Conservation (phyloP, 140 eudicot species). For the Bidens hawaiensis region DNA sequence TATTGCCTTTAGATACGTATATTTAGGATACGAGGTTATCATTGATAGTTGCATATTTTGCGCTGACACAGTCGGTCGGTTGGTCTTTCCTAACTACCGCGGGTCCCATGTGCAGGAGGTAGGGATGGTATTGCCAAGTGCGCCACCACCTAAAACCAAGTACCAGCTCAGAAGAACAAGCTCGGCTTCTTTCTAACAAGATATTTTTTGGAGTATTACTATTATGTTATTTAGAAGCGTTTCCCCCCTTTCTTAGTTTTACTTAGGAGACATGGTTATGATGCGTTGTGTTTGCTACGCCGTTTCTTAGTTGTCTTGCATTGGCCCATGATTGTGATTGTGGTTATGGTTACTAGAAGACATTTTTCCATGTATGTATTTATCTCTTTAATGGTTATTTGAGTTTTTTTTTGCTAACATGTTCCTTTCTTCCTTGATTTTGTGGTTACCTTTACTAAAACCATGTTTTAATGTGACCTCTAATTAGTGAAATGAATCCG, state of each 20-base stretch:
- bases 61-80: background rate
- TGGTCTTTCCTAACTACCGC: constrained; percentile 1
- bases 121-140: constrained; percentile 61
- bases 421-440: background rate
- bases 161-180: constrained; percentile 86
- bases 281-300: constrained; percentile 19
- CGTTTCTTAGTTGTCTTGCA: constrained; percentile 20
- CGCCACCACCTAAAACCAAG: constrained; percentile 77
- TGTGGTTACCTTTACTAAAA: background rate
- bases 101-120: constrained; percentile 53
- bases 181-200: constrained; percentile 60
- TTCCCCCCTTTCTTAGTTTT: background rate
- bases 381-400: no score
- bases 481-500: background rate
- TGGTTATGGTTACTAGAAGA: background rate
- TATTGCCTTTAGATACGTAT: no score
- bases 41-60: background rate
- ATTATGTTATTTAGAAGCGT: constrained; percentile 32
- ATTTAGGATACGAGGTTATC: no score
- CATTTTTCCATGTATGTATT: background rate
- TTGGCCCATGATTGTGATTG: background rate
- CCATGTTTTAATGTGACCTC: no score
- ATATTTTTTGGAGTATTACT: constrained; percentile 8
- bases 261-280: constrained; percentile 1
- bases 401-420: no score